Conservation (phyloP, 805 yeast species). For the Pichia cabralensis region DNA sequence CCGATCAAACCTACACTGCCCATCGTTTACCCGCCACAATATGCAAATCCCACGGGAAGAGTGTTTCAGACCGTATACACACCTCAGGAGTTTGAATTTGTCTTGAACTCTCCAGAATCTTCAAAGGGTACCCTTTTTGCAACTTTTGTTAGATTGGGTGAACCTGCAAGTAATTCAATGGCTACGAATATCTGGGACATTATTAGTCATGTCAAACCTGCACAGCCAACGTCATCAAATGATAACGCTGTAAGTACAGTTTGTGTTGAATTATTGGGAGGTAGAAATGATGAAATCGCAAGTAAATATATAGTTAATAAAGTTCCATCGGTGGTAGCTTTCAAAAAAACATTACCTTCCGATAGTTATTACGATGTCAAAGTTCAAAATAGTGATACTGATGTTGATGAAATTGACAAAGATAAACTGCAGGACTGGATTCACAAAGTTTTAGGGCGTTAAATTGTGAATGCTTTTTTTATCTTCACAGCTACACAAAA, state of each 20-base stretch:
- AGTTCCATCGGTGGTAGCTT: slow-evolving; percentile 59
- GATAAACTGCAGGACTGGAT: slow-evolving; percentile 9
- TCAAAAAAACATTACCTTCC: slow-evolving; percentile 53
- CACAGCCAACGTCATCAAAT: too few species aligned
- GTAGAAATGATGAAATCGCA: slow-evolving; percentile 41
- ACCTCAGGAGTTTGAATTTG: slow-evolving; percentile 48
- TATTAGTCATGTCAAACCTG: not conserved
- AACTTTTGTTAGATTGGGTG: slow-evolving; percentile 56
- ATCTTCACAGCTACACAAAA: too few species aligned
- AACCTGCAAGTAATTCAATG: slow-evolving; percentile 47
- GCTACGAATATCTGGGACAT: slow-evolving; percentile 46
- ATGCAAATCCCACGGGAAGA: slow-evolving; percentile 24
- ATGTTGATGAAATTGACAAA: slow-evolving; percentile 4
- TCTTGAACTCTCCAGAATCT: slow-evolving; percentile 20
- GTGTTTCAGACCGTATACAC: slow-evolving; percentile 45
- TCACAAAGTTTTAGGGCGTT: not conserved
- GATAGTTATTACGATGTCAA: slow-evolving; percentile 28
- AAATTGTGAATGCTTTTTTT: not conserved
- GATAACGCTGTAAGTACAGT: slow-evolving; percentile 8
- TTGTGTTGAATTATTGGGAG: slow-evolving; percentile 11
- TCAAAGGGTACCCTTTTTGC: slow-evolving; percentile 8
- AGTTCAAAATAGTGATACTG: slow-evolving; percentile 12
- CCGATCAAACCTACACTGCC: slow-evolving; percentile 7
- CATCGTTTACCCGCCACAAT: slow-evolving; percentile 26
- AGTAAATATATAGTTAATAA: slow-evolving; percentile 41